Evolutionary conservation across 2,329 filamentous ascomycete genomes (phyloP).

Genomic region (Alternaria ventricosa): DNA sequence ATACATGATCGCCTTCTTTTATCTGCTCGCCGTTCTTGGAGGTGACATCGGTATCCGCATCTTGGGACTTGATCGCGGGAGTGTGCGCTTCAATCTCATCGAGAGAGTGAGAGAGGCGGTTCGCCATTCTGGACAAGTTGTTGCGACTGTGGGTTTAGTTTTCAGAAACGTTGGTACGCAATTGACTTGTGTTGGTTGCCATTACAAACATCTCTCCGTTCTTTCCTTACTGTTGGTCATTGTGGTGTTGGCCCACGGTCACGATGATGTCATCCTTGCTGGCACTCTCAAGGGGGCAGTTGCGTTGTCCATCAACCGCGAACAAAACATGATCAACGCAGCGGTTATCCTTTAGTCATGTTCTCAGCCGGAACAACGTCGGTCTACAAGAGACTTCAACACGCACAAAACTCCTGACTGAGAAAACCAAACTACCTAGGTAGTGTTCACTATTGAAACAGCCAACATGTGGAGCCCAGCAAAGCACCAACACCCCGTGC

Average conservation of each 20-base stretch:
- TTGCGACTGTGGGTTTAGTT: not conserved
- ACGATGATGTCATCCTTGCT: constrained; percentile 9
- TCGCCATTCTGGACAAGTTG: not conserved
- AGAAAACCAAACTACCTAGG: not conserved
- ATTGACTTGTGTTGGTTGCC: not conserved
- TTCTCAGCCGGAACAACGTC: not conserved
- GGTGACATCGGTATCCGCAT: constrained; percentile 11
- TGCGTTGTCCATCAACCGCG: not conserved
- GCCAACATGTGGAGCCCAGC: not conserved
- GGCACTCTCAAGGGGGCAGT: not conserved
- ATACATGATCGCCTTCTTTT: constrained; percentile 50
- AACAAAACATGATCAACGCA: not conserved
- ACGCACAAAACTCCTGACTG: not conserved
- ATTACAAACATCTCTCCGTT: not conserved
- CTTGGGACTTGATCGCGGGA: not conserved
- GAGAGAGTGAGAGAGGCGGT: constrained; percentile 7
- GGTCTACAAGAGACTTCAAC: not conserved
- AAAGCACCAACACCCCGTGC: not conserved
- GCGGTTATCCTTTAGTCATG: not conserved
- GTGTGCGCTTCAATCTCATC: constrained; percentile 7
- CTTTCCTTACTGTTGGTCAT: not conserved
- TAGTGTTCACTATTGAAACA: not conserved
- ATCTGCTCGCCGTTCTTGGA: constrained; percentile 51
- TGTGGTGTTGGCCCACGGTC: not conserved
- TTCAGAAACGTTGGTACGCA: not conserved